Evolutionary conservation across 2,329 filamentous ascomycete species (phyloP), one percentile per base, ranked within the genome.

Genomic region (Ophiocordyceps sinensis): DNA sequence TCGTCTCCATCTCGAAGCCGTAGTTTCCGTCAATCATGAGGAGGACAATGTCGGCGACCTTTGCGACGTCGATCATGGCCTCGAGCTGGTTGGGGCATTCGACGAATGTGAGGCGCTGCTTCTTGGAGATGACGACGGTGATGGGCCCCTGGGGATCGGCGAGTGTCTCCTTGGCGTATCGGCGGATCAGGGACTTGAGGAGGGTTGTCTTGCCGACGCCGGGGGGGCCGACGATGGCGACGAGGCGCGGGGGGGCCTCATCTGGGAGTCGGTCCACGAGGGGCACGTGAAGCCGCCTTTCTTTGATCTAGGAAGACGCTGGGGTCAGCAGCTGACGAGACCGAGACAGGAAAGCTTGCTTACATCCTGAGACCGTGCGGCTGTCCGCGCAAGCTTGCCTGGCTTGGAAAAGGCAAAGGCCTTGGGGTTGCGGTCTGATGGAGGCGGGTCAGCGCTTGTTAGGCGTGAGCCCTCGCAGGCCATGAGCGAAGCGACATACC

Each of bases 1-100:
- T 98, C 0, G 91, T 98, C 71, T 98, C 91, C 91, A 98, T 98
- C 65, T 98, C 91, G 57, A 98, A 98, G 13, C 91, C 93, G 55
- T 84, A 98, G 64, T 96, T 96, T 42, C 91, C 93, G 57, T 98
- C 91, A 52, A 98, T 98, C 85, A 98, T 91, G 43, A 98, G 73
- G 39, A 98, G 71, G 6, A 96, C 85, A 53, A 98, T 95, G 59
- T 98, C 91, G 15, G 93, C 91, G 36, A 98, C 85, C 64, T 98
- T 98, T 44, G 91, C 85, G 43, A 95, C 75, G 61, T 98, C 91
- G 48, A 98, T 88, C 85, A 96, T 95, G 49, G 85, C 83, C 47
- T 93, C 88, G 41, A 98, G 75, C 52, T 91, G 87, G 57, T 96
- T 89, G n/a, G 93, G 88, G 56, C 86, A 94, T 75, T 98, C 91